Conservation (phyloP, 345 rosid species). For the Salix udensis region DNA sequence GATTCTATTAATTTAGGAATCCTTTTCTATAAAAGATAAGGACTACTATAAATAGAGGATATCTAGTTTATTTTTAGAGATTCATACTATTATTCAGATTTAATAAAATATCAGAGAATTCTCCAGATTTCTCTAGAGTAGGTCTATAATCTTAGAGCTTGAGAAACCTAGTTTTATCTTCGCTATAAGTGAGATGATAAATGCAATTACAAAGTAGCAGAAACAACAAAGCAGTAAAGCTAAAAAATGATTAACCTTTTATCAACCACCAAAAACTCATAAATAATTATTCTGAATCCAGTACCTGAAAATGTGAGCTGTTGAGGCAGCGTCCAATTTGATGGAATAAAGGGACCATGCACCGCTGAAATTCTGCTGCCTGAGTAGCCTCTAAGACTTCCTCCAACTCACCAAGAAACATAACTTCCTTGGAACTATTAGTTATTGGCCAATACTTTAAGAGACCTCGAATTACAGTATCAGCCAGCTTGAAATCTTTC, state of each 20-base stretch:
- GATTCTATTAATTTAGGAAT: too few relatives aligned
- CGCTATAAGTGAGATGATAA: background rate
- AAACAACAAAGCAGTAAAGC: background rate
- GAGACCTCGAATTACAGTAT: slow-evolving; percentile 67
- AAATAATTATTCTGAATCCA: background rate
- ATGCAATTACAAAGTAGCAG: background rate
- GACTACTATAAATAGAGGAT: too few relatives aligned
- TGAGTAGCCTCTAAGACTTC: slow-evolving; percentile 80
- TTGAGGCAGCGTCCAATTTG: slow-evolving; percentile 61
- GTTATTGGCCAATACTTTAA: slow-evolving; percentile 74
- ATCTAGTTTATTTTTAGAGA: too few relatives aligned
- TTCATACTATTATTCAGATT: too few relatives aligned
- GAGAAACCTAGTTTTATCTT: too few relatives aligned
- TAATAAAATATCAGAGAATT: too few relatives aligned
- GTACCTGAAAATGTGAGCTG: slow-evolving; percentile 81
- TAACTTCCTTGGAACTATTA: slow-evolving; percentile 73
- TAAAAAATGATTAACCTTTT: background rate
- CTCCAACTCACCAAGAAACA: slow-evolving; percentile 83
- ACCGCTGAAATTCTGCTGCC: slow-evolving; percentile 72
- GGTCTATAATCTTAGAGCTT: too few relatives aligned
- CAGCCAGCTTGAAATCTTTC: slow-evolving; percentile 76
- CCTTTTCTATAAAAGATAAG: too few relatives aligned
- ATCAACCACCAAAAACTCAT: background rate
- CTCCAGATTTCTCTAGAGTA: too few relatives aligned
- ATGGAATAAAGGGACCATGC: slow-evolving; percentile 66